Evolutionary conservation across 371 early-diverging fungal genomes (phyloP).

Genomic region (Saksenaea oblongispora): DNA sequence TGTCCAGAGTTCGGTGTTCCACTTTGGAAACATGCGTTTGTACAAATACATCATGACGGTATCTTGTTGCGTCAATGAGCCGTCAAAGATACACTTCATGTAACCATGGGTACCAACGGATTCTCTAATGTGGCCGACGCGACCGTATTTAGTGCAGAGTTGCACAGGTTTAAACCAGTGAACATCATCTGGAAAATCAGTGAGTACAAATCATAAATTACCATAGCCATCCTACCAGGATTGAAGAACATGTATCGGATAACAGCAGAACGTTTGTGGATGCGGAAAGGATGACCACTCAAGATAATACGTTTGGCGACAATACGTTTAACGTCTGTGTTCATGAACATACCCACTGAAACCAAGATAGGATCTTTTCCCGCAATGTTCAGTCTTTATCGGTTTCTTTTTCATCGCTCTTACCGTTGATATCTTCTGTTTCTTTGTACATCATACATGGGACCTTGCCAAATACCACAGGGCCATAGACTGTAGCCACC

Average conservation of each 20-base stretch:
- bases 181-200: conserved; percentile 67
- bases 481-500: conserved; percentile 87
- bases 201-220: neutral
- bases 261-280: conserved; percentile 90
- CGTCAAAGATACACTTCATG: conserved; percentile 95
- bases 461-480: conserved; percentile 82
- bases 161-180: conserved; percentile 94
- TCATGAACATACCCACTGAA: conserved; percentile 77
- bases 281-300: conserved; percentile 94
- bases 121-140: conserved; percentile 90
- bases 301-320: conserved; percentile 93
- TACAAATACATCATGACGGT: conserved; percentile 93
- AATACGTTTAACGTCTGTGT: conserved; percentile 82
- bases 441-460: conserved; percentile 79
- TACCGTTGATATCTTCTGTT: conserved; percentile 59
- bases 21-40: conserved; percentile 95
- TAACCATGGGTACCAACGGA: conserved; percentile 97
- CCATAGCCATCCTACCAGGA: conserved; percentile 34
- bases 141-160: conserved; percentile 86
- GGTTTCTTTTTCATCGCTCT: neutral
- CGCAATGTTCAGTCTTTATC: neutral
- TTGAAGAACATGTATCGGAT: conserved; percentile 97
- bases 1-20: conserved; percentile 63
- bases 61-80: conserved; percentile 89
- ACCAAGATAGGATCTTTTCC: conserved; percentile 65